Percentiles rank a stretch among this genome's conserved stretches.
These are phyloP conservation scores for Dovyalis caffra DNA, from an alignment of 345 rosid species.

Conservation along the genomic window DNA sequence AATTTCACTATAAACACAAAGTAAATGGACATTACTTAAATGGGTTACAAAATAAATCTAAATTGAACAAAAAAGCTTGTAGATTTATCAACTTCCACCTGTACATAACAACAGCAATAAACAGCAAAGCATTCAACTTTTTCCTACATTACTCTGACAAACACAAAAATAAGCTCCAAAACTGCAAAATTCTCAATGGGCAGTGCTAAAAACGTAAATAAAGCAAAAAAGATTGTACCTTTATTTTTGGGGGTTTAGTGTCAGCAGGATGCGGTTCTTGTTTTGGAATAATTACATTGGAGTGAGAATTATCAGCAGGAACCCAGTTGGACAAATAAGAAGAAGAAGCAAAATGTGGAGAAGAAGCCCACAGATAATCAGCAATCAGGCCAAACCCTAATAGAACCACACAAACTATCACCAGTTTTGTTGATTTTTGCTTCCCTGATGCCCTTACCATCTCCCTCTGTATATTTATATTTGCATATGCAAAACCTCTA, in stretches of 20 bases:
- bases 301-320: slow-evolving; percentile 5
- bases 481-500: not conserved
- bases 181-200: not conserved
- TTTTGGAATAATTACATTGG: slow-evolving; percentile 15
- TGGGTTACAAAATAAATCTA: not conserved
- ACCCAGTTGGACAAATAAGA: slow-evolving; percentile 26
- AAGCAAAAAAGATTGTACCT: slow-evolving; percentile 2
- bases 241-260: not conserved
- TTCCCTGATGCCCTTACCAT: slow-evolving; percentile 53
- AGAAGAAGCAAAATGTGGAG: slow-evolving; percentile 48
- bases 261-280: not conserved
- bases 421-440: slow-evolving; percentile 45
- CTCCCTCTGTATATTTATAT: not conserved
- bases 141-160: not conserved
- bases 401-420: slow-evolving; percentile 39
- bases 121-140: not conserved
- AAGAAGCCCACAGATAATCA: slow-evolving; percentile 85
- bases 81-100: not conserved
- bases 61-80: not conserved
- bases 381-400: slow-evolving; percentile 61
- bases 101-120: not conserved
- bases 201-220: not conserved
- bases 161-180: not conserved
- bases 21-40: too few relatives aligned
- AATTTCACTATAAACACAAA: not conserved